A percentile compares a stretch with the other conserved stretches of the same genome.
Conservation (phyloP, 352 stramenopile species). For the Phytophthora colocasiae region DNA sequence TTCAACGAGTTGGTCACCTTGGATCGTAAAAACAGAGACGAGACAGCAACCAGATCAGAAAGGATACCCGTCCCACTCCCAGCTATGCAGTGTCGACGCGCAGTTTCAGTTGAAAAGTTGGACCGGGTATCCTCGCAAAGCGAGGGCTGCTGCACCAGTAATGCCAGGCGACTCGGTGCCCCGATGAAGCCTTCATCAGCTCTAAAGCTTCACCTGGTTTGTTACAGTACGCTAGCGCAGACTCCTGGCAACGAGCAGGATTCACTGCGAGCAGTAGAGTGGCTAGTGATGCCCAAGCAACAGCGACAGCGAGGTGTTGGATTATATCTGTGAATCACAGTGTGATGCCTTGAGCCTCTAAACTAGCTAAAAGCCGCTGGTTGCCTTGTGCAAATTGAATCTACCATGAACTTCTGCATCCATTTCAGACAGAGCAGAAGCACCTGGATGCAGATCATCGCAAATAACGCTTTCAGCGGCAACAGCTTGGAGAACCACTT, state of each 20-base stretch:
- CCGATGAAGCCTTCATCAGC: no score
- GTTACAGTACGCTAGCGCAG: no score
- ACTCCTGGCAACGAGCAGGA: no score
- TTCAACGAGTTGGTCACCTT: constrained; percentile 18
- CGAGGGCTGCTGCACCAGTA: neutral
- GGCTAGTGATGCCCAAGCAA: neutral
- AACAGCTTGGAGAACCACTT: no score
- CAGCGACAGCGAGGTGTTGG: constrained; percentile 5
- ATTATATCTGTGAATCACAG: neutral
- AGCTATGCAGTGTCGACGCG: constrained; percentile 3
- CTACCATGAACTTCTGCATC: neutral
- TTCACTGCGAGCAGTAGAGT: constrained; percentile 2
- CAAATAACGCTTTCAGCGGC: no score
- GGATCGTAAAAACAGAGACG: neutral
- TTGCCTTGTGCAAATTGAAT: no score
- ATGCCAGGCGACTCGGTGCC: neutral
- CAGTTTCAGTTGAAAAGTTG: constrained; percentile 21
- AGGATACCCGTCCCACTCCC: constrained; percentile 21
- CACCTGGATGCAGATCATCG: no score
- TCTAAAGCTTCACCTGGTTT: no score
- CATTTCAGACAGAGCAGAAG: neutral
- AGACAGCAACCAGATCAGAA: constrained; percentile 7
- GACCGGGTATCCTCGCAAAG: constrained; percentile 5
- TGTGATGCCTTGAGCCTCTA: neutral
- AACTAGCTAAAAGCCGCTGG: no score